Conservation (phyloP, 1,284 basidiomycete species). For the Ganoderma meredithae region DNA sequence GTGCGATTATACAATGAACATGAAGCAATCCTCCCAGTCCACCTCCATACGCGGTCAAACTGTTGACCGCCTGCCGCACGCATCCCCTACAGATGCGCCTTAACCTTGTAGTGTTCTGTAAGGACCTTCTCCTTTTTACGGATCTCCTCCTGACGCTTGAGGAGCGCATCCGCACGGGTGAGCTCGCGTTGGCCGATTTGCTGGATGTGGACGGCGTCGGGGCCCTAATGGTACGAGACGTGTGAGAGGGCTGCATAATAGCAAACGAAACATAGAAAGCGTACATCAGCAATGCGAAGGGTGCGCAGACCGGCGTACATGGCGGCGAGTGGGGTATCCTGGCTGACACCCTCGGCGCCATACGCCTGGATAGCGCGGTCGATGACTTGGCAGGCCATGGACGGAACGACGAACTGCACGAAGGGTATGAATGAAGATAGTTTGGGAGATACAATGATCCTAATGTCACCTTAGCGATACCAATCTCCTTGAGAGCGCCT, state of each 20-base stretch:
- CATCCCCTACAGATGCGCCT: conserved; percentile 42
- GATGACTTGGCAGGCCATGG: conserved; percentile 86
- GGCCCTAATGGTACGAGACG: conserved; percentile 62
- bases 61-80: too few species aligned
- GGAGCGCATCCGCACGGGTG: conserved; percentile 68
- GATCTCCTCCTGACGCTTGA: conserved; percentile 58
- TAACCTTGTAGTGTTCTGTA: conserved; percentile 65
- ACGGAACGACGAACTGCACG: conserved; percentile 87
- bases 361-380: conserved; percentile 96
- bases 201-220: conserved; percentile 92
- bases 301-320: conserved; percentile 87
- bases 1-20: background rate
- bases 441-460: background rate
- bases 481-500: conserved; percentile 96
- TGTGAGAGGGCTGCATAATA: background rate
- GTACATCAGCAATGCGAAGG: conserved; percentile 88
- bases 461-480: conserved; percentile 85
- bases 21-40: conserved; percentile 6
- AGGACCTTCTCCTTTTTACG: conserved; percentile 67
- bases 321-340: conserved; percentile 86
- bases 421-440: conserved; percentile 11
- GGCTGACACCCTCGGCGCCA: conserved; percentile 94
- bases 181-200: conserved; percentile 92
- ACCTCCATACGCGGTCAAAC: background rate
- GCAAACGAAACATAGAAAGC: conserved; percentile 36